phyloP scores from a whole-genome alignment of 2,329 filamentous ascomycete species.

The Neocucurbitaria cava region DNA sequence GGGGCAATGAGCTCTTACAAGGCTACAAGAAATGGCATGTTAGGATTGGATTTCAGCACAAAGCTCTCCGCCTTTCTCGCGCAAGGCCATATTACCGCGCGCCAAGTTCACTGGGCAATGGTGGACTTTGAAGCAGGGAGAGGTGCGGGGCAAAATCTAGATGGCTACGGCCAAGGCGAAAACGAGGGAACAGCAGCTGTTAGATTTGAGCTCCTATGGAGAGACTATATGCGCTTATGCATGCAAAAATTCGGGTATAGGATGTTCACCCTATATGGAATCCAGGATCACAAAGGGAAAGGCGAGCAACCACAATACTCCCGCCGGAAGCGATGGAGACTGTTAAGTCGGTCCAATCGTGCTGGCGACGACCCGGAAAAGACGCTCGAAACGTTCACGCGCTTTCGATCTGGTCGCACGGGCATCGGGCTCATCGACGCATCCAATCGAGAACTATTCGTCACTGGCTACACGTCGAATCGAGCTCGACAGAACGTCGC shows the following conservation, averaged over 20 bases:
- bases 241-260: constrained; percentile 71
- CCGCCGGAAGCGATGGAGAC: constrained; percentile 46
- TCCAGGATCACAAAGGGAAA: constrained; percentile 52
- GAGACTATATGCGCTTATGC: constrained; percentile 82
- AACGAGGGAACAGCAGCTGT: constrained; percentile 74
- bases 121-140: constrained; percentile 72
- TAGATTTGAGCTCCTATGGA: constrained; percentile 75
- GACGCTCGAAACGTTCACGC: constrained; percentile 58
- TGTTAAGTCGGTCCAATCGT: constrained; percentile 23
- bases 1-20: constrained; percentile 71
- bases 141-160: constrained; percentile 26
- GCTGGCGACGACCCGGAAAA: constrained; percentile 54
- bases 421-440: constrained; percentile 82
- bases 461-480: constrained; percentile 81
- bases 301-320: constrained; percentile 46
- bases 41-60: constrained; percentile 75
- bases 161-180: constrained; percentile 72
- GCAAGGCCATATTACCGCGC: constrained; percentile 74
- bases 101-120: constrained; percentile 75
- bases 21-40: constrained; percentile 72
- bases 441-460: constrained; percentile 73
- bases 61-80: constrained; percentile 78
- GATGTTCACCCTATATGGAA: constrained; percentile 71
- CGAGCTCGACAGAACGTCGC: constrained; percentile 79
- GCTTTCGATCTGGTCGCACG: constrained; percentile 70